Evolutionary conservation across 495 filamentous ascomycete species (phyloP).

Genomic region (Hypoxylon crocopeplum): DNA sequence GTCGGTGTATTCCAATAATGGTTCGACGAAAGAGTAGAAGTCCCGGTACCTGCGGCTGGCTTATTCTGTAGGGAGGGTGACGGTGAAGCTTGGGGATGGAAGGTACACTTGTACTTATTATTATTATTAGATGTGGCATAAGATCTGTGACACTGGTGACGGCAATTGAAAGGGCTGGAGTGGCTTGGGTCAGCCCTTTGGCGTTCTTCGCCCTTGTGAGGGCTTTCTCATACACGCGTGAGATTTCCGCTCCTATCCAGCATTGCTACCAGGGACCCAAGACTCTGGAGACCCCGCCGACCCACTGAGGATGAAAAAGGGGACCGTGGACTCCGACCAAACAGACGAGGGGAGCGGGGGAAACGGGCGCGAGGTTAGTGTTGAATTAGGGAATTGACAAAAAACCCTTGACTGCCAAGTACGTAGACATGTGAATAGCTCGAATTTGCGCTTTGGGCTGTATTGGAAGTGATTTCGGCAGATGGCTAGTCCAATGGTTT

Average conservation of each 20-base stretch:
- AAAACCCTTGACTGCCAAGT: constrained; percentile 35
- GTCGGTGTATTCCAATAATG: constrained; percentile 21
- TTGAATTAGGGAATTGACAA: constrained; percentile 25
- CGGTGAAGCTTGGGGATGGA: not conserved
- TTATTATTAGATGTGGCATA: constrained; percentile 15
- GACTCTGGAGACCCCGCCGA: constrained; percentile 32
- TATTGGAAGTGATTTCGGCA: constrained; percentile 36
- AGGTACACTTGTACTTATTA: constrained; percentile 36
- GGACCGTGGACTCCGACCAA: constrained; percentile 17
- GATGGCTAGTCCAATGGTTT: constrained; percentile 36
- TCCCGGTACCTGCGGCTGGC: constrained; percentile 24
- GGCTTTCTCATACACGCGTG: constrained; percentile 13
- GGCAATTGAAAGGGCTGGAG: constrained; percentile 10
- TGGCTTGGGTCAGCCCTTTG: constrained; percentile 1
- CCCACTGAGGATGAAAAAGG: constrained; percentile 26
- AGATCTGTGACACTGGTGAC: constrained; percentile 24
- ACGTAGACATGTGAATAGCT: constrained; percentile 35
- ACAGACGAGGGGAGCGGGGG: constrained; percentile 23
- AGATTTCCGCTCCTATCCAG: constrained; percentile 11
- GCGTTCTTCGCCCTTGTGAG: constrained; percentile 5
- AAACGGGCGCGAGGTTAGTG: constrained; percentile 18
- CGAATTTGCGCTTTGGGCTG: constrained; percentile 15
- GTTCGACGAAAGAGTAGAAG: constrained; percentile 7
- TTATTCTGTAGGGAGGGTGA: constrained; percentile 7
- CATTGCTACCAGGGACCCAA: constrained; percentile 22